Evolutionary conservation across 2,329 filamentous ascomycete species (phyloP), one percentile per base, ranked within the genome.

Genomic region (Monilinia vaccinii-corymbosi): DNA sequence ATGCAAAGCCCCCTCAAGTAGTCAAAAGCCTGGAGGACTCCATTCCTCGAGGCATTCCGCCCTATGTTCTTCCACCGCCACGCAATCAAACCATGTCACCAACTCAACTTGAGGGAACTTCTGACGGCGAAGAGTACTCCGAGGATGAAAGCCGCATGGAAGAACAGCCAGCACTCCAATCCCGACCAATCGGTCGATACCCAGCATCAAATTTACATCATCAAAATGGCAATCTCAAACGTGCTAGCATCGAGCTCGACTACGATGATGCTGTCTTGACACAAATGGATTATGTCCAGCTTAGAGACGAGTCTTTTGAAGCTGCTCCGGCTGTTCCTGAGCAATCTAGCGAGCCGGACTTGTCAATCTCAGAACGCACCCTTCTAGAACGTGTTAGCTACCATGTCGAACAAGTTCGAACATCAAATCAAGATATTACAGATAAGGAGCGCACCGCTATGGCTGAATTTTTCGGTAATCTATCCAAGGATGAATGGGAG

Each of bases 401-500:
- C 4, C 31, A 31, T 31, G 57, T 59, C 18, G 44, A 59, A 23
- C 28, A 55, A 14, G 23, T 18, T 21, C 42, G 23, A 25, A 14
- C 40, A 13, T 3, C 16, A 4, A 13, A 55, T 31, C 16, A 21
- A 55, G 6, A 46, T 10, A 32, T 55, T 9, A 38, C 28, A n/a
- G 31, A 46, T 1, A 38, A 40, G 9, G 40, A 31, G 23, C 48
- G 40, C 13, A n/a, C 13, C 4, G 16, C 48, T 3, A 61, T 64
- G 32, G 31, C 45, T 44, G 53, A 61, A 7, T 67, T 71, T 56
- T 71, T 67, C 46, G 58, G 51, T 28, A 38, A 58, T 7, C 51
- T 73, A 48, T 56, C 67, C 4, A 65, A 61, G 4, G 57, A 61
- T 7, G 70, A 72, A 46, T 73, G 70, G 70, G 70, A 72, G 21